These are phyloP conservation scores for Fusarium denticulatum DNA, from an alignment of 2,329 filamentous ascomycete species.

Conservation along the genomic window DNA sequence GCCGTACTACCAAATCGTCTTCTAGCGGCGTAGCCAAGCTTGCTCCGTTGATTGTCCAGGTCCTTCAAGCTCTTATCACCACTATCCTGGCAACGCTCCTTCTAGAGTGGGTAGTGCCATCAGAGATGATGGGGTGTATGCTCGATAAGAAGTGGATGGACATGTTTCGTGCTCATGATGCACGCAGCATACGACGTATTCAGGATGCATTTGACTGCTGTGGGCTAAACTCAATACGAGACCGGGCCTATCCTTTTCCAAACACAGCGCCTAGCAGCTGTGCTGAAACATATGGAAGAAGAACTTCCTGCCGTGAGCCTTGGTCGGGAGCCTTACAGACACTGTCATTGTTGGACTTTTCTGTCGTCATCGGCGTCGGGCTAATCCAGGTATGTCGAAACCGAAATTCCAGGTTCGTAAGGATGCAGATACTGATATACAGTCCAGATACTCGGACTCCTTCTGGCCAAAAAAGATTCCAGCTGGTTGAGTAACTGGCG, in stretches of 20 bases:
- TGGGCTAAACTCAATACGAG: slow-evolving; percentile 65
- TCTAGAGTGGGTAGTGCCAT: slow-evolving; percentile 48
- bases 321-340: slow-evolving; percentile 67
- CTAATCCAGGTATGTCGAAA: slow-evolving; percentile 61
- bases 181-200: slow-evolving; percentile 62
- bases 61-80: slow-evolving; percentile 54
- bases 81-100: slow-evolving; percentile 59
- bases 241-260: slow-evolving; percentile 72
- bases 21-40: slow-evolving; percentile 37
- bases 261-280: slow-evolving; percentile 51
- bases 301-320: slow-evolving; percentile 58
- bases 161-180: slow-evolving; percentile 64
- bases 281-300: slow-evolving; percentile 56
- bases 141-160: slow-evolving; percentile 66
- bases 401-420: neutral
- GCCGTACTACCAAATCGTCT: slow-evolving; percentile 39
- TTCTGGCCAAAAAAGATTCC: slow-evolving; percentile 44
- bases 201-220: slow-evolving; percentile 76
- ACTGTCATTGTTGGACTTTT: slow-evolving; percentile 64
- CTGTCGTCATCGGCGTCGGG: slow-evolving; percentile 62
- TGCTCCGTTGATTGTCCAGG: slow-evolving; percentile 50
- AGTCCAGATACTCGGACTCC: slow-evolving; percentile 45
- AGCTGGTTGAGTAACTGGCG: slow-evolving; percentile 47
- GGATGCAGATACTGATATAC: neutral
- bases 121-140: slow-evolving; percentile 56